Percentiles rank a stretch among this genome's conserved stretches.
These are phyloP conservation scores for Pichiaceae sp. DNA, from an alignment of 1,139 yeast genomes.

Conservation along the genomic window DNA sequence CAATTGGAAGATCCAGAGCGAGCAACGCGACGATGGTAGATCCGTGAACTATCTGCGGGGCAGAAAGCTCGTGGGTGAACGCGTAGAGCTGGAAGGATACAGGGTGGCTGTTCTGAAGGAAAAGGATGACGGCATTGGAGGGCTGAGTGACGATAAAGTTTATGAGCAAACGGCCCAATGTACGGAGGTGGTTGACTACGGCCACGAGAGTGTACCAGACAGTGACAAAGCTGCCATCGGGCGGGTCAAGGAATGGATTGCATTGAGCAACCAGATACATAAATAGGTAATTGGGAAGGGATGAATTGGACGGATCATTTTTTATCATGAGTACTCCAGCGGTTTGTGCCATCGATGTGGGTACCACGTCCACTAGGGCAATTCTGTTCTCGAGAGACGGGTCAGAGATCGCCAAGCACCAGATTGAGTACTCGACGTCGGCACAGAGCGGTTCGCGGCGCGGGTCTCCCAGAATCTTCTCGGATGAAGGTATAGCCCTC, in stretches of 20 bases:
- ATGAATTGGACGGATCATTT: neutral
- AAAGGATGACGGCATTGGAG: constrained; percentile 3
- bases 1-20: constrained; percentile 4
- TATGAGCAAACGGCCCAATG: constrained; percentile 6
- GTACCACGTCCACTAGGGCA: constrained; percentile 92
- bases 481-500: constrained; percentile 69
- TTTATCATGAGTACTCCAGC: constrained; percentile 5
- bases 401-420: constrained; percentile 75
- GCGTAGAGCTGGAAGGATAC: neutral
- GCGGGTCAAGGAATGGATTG: constrained; percentile 10
- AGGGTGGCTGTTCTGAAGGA: constrained; percentile 1
- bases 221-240: constrained; percentile 5
- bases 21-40: neutral
- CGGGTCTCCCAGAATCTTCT: constrained; percentile 48
- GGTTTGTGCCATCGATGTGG: constrained; percentile 77
- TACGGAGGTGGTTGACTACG: constrained; percentile 4
- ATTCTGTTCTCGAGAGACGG: constrained; percentile 72
- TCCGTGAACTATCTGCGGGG: constrained; percentile 12
- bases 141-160: constrained; percentile 2
- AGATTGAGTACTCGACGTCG: constrained; percentile 79
- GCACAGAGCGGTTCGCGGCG: constrained; percentile 49
- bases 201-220: constrained; percentile 6
- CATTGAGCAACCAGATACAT: constrained; percentile 2
- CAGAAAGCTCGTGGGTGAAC: constrained; percentile 8
- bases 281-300: neutral